Evolutionary conservation across 1,284 basidiomycete genomes (phyloP).

Genomic region (Ustilago shanxiensis): DNA sequence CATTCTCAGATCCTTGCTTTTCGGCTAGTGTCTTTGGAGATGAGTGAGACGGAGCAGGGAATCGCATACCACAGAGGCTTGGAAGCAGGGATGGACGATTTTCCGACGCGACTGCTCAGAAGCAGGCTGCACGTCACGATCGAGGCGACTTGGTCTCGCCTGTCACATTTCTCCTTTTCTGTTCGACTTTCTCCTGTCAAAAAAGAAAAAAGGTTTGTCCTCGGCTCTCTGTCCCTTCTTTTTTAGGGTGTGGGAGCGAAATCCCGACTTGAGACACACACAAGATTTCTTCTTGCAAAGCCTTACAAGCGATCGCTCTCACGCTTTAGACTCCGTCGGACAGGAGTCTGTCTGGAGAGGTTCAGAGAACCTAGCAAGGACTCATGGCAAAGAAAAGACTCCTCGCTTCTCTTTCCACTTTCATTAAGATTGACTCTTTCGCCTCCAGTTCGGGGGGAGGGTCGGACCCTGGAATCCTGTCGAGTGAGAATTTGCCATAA

Average conservation of each 20-base stretch:
- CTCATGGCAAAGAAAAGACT: not conserved
- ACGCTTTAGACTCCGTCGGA: constrained; percentile 3
- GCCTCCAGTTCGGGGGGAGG: not conserved
- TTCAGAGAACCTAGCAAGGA: not conserved
- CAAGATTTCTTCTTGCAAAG: not conserved
- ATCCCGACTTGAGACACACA: no score
- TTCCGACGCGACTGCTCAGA: not conserved
- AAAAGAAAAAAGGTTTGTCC: not conserved
- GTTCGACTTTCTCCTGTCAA: not conserved
- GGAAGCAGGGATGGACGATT: not conserved
- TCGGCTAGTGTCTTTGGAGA: not conserved
- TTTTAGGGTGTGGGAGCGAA: constrained; percentile 4
- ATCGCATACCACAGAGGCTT: not conserved
- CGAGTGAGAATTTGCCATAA: no score
- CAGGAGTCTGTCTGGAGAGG: not conserved
- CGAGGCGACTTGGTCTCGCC: constrained; percentile 11
- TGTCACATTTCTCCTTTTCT: constrained; percentile 8
- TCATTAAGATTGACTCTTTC: not conserved
- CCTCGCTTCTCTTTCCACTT: not conserved
- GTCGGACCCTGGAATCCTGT: not conserved
- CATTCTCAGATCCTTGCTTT: not conserved
- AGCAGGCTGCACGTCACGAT: constrained; percentile 22
- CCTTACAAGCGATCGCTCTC: not conserved
- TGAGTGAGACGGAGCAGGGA: not conserved
- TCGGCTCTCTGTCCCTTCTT: not conserved